phyloP scores from a whole-genome alignment of 2,329 filamentous ascomycete genomes.

The Neurospora crassa region DNA sequence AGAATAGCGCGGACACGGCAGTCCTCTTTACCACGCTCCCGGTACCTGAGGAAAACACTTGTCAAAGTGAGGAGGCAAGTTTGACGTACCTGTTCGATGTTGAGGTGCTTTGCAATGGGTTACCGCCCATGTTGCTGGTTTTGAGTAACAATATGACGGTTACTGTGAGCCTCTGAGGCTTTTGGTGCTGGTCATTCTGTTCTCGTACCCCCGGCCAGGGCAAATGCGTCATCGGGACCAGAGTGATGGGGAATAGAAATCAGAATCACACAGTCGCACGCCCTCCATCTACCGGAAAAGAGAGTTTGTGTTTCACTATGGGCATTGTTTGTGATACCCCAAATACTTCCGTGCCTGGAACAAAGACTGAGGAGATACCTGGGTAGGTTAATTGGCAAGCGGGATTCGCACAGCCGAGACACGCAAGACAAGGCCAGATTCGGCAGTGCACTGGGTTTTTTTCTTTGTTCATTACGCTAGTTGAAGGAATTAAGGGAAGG shows the following conservation, averaged over 20 bases:
- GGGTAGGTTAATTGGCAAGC: not conserved
- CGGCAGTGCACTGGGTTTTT: not conserved
- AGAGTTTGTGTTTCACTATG: not conserved
- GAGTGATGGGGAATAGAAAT: not conserved
- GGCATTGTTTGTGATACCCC: not conserved
- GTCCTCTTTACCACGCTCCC: constrained; percentile 79
- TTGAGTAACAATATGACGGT: constrained; percentile 88
- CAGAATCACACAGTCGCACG: not conserved
- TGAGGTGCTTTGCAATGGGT: constrained; percentile 65
- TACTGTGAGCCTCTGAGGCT: constrained; percentile 55
- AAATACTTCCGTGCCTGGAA: not conserved
- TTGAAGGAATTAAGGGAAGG: not conserved
- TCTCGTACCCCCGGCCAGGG: too few species aligned
- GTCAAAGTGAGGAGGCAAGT: constrained; percentile 58
- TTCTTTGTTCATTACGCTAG: not conserved
- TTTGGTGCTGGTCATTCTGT: too few species aligned
- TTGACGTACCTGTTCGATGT: constrained; percentile 67
- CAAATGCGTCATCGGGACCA: not conserved
- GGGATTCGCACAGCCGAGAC: not conserved
- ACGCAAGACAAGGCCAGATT: not conserved
- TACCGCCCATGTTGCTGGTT: constrained; percentile 70
- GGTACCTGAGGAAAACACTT: constrained; percentile 69
- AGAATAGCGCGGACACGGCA: constrained; percentile 59
- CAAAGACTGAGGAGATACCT: not conserved
- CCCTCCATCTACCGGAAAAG: not conserved